Conservation (phyloP, 495 filamentous ascomycete species). For the Talaromyces nanjingensis region DNA sequence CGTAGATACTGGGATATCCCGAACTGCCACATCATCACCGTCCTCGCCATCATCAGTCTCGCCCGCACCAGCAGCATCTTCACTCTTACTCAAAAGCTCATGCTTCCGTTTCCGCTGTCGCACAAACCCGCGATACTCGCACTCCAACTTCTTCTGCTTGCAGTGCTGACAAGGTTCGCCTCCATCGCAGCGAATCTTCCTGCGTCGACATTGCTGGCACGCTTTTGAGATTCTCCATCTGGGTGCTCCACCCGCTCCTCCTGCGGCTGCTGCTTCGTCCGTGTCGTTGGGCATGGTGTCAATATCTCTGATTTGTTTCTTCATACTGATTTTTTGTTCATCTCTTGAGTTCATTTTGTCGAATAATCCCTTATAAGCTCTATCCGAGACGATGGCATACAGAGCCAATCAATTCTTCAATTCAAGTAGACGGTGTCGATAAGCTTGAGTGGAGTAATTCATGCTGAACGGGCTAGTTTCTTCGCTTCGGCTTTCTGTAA, state of each 20-base stretch:
- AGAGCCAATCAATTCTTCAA: not conserved
- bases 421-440: not conserved
- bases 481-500: not conserved
- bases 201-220: slow-evolving; percentile 36
- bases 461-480: not conserved
- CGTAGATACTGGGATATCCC: not conserved
- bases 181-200: slow-evolving; percentile 41
- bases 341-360: not conserved
- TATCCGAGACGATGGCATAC: not conserved
- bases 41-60: not conserved
- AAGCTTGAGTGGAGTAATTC: not conserved
- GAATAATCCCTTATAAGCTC: not conserved
- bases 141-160: slow-evolving; percentile 25
- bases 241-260: not conserved
- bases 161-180: slow-evolving; percentile 37
- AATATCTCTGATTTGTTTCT: not conserved
- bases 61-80: not conserved
- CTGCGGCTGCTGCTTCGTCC: slow-evolving; percentile 9
- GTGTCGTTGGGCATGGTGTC: slow-evolving; percentile 23
- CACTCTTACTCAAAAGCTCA: slow-evolving; percentile 10
- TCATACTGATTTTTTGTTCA: not conserved
- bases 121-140: slow-evolving; percentile 33
- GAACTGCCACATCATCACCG: not conserved
- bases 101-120: slow-evolving; percentile 33
- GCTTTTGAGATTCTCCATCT: slow-evolving; percentile 37